phyloP scores from a whole-genome alignment of 139 green algal species.

The Desmodesmus armatus region DNA sequence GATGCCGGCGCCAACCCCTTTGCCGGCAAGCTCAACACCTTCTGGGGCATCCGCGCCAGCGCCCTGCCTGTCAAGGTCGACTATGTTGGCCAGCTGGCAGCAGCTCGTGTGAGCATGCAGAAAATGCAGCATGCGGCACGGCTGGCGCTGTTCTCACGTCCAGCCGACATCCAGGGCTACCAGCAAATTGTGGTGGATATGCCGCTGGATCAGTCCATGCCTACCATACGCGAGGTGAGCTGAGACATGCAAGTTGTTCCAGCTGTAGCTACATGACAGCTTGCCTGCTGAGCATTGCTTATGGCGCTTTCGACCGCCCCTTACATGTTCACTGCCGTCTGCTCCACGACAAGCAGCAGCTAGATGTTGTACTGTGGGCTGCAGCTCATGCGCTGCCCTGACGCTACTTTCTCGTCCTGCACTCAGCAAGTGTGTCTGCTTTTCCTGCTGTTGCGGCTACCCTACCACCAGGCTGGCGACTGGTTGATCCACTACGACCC shows the following conservation, averaged over 20 bases:
- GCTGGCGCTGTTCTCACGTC: background rate
- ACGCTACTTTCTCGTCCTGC: background rate
- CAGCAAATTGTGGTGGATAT: conserved; percentile 13
- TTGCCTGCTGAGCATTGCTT: background rate
- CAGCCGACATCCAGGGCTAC: conserved; percentile 12
- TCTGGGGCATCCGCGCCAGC: conserved; percentile 10
- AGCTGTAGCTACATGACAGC: background rate
- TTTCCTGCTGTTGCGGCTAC: background rate
- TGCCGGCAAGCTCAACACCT: background rate
- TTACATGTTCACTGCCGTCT: background rate
- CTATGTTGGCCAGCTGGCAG: conserved; percentile 3
- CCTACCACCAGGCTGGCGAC: background rate
- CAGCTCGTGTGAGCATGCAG: background rate
- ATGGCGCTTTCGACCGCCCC: background rate
- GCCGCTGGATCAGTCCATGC: background rate
- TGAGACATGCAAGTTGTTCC: background rate
- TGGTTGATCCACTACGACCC: conserved; percentile 1
- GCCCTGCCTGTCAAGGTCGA: background rate
- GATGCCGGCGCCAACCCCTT: background rate
- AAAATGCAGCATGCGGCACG: background rate
- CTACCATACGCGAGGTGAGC: background rate
- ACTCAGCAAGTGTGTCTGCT: background rate
- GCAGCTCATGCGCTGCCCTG: background rate
- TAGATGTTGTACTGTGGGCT: background rate
- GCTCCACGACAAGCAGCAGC: background rate